Base-by-base conservation (phyloP, 768 basidiomycete genomes). In the Boletus rubroflammeus region DNA sequence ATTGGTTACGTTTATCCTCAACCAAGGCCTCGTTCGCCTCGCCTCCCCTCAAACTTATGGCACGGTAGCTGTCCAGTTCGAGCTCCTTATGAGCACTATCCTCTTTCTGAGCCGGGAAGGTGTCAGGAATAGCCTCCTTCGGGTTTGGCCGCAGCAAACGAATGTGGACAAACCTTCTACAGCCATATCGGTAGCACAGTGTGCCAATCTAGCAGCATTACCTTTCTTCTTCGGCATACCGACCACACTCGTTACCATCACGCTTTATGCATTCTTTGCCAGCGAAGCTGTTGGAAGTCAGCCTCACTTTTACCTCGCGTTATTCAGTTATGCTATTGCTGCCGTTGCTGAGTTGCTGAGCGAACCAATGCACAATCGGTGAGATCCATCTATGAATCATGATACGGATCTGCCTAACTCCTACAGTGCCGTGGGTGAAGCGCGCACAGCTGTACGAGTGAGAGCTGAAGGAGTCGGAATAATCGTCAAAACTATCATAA, bases 51-150 rank as follows among this genome's bases (percentile, higher is more conserved):
- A 82, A 32, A 88, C 86, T 14, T 95, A 92, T 66, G 88, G 96
- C 10, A 93, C 90, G 0, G 93, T 92, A 15, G 83, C 93, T 0
- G 89, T 99, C 57, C 95, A 97, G 63, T 93, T 98, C 70, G 97
- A 98, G 67, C 81, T 98, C 26, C 66, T 98, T 25, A 79, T 90
- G 43, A 90, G 87, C 61, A 93, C 93, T 11, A 90, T 95, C 62
- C 77, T 98, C 41, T 98, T 98, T 69, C 77, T 98, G 8, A 86
- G 88, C 32, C 79, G 97, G n/a, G 97, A 99, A 69, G 96, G 95
- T 17, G 81, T 98, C 8, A 80, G 97, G 38, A 91, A 88, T 67
- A 85, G 90, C 6, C 78, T 97, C 5, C 76, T 97, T 15, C 82
- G 94, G n/a, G 77, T 76, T 32, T 67, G 69, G 56, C 58, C 70